Evolutionary conservation across 306 rosid species (phyloP), one percentile per base, ranked within the genome.

Genomic region (Begonia fuchsioides): DNA sequence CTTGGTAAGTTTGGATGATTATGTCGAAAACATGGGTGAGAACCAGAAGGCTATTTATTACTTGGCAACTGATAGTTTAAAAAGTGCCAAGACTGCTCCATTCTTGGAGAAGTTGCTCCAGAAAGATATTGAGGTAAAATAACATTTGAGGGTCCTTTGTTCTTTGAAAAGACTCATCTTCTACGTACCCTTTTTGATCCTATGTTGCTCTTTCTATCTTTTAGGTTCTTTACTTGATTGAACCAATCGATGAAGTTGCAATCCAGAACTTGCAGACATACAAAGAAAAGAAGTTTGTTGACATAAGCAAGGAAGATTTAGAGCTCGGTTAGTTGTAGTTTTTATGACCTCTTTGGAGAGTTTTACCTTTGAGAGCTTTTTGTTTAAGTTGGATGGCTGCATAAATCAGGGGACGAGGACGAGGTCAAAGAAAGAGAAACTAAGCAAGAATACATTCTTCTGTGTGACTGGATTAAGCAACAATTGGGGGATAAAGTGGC

Each of bases 381-480:
- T 26, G 35, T 26, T 26, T 26, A 26, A 4, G 35, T 17, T 13
- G 17, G 51, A 53, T 35, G 6, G 9, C 58, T 72, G 35, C 17
- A 19, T 52, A 15, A 53, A 65, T 55, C 74, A 92, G 98, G 98
- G 49, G 95, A 85, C 49, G 94, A 82, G 69, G 98, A 92, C 13
- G 96, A 79, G 64, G 87, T 85, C 40, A 72, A 82, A 68, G 96
- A 85, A 53, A 79, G 98, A 68, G 98, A 85, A 71, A 62, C 48
- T 47, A 74, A 75, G 46, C 98, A 92, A 62, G 93, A 79, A 47
- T 85, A 67, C 79, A 79, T 60, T 68, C 79, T 92, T 43, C 83
- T 92, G 2, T 92, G 98, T 61, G 98, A 92, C 69, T 92, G 98
- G 98, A 70, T 92, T 53, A 92, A 92, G 79, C 96, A 81, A 63